Evolutionary conservation across 1,284 basidiomycete genomes (phyloP).

Genomic region (Sporisorium exsertum): DNA sequence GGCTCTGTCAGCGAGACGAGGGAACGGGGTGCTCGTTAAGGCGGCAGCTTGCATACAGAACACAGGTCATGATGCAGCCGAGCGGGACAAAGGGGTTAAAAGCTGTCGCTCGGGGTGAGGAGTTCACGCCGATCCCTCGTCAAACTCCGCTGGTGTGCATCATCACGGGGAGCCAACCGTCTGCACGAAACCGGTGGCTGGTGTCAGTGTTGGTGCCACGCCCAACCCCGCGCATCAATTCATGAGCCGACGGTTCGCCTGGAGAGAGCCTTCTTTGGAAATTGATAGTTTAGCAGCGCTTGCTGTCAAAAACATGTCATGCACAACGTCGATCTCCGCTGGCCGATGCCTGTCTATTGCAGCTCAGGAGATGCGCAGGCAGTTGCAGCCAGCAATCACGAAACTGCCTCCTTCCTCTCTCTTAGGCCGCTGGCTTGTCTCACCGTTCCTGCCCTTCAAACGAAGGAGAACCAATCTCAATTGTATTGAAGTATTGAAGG

Average conservation of each 20-base stretch:
- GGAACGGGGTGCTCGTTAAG: neutral
- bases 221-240: neutral
- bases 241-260: constrained; percentile 4
- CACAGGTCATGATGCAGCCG: too few species aligned
- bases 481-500: too few species aligned
- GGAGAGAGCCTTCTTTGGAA: too few species aligned
- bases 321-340: constrained; percentile 1
- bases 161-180: too few species aligned
- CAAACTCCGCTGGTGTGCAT: too few species aligned
- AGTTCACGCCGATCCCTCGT: too few species aligned
- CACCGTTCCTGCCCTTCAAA: neutral
- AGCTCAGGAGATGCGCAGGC: neutral
- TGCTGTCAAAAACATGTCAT: neutral
- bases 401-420: neutral
- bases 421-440: neutral
- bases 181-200: too few species aligned
- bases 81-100: too few species aligned
- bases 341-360: neutral
- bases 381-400: neutral
- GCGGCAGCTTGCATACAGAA: too few species aligned
- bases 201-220: neutral
- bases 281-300: neutral
- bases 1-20: too few species aligned
- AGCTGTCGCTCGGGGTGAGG: too few species aligned
- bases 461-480: neutral